Evolutionary conservation across 2,329 filamentous ascomycete species (phyloP), one percentile per base, ranked within the genome.

Genomic region (Penicillium brevicompactum): DNA sequence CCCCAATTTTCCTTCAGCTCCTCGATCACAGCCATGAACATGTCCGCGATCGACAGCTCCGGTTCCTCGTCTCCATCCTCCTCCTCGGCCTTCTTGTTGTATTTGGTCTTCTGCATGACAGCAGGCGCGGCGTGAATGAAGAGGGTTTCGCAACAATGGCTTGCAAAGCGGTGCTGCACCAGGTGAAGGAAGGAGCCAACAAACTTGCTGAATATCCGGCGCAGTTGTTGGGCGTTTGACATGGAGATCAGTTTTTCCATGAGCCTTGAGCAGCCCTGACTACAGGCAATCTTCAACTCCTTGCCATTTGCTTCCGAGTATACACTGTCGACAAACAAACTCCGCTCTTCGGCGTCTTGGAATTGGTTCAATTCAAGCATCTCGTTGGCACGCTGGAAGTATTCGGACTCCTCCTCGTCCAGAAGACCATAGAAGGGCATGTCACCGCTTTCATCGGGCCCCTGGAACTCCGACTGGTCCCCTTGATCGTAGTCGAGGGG

Each of bases 131-230:
- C 89, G 61, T 90, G 86, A 46, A 92, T 80, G 73, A 99, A 97
- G 31, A 99, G 82, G 24, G 91, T 91, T 77, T 99, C 94, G 72
- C 92, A 97, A 76, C 93, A 97, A 78, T 99, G 94, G 57, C 92
- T 96, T 5, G 94, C 94, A 68, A 99, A 99, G 16, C 94, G 89
- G 76, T 99, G 94, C 71, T 95, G 92, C 49, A 97, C 87, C 27
- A 99, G 83, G 66, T 92, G 88, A 55, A 93, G 79, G 74, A 97
- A 96, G 74, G 97, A 90, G 32, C 89, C 87, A 18, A 82, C 87
- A 72, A 97, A 97, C 43, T 89, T 91, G 61, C 85, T 84, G 71
- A 97, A 97, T 18, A 99, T 77, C 46, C 82, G 82, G 80, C 96
- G 96, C 74, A 96, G 87, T 76, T 97, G 94, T 16, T 79, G 78